These are phyloP conservation scores for Sporobolomyces pararoseus DNA, from an alignment of 768 basidiomycete species.

Conservation along the genomic window DNA sequence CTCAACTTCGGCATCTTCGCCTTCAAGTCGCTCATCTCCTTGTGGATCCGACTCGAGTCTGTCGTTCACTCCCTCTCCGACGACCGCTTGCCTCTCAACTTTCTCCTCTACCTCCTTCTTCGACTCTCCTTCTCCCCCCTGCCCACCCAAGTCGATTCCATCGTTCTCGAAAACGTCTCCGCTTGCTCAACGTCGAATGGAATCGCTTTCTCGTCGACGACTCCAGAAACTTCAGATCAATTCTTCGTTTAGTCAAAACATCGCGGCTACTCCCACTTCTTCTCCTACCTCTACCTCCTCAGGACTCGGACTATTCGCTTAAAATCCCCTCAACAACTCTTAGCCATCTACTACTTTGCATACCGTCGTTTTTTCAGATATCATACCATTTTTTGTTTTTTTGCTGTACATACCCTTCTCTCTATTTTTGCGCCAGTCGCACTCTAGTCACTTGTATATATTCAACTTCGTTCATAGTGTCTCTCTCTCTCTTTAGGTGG, in stretches of 20 bases:
- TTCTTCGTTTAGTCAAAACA: not conserved
- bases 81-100: slow-evolving; percentile 13
- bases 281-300: slow-evolving; percentile 6
- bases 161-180: slow-evolving; percentile 15
- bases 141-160: not conserved
- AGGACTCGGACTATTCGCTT: slow-evolving; percentile 13
- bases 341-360: too few species aligned
- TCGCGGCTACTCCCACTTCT: not conserved
- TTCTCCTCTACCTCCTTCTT: slow-evolving; percentile 25
- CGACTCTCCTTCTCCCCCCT: slow-evolving; percentile 8
- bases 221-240: slow-evolving; percentile 7
- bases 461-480: not conserved
- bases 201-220: slow-evolving; percentile 18
- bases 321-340: too few species aligned
- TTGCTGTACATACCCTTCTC: slow-evolving; percentile 4
- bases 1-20: slow-evolving; percentile 3
- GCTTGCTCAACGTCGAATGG: slow-evolving; percentile 24
- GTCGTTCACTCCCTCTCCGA: slow-evolving; percentile 7
- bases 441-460: not conserved
- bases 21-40: slow-evolving; percentile 10
- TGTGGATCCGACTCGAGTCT: slow-evolving; percentile 17
- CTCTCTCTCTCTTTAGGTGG: not conserved
- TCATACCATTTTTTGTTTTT: not conserved
- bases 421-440: not conserved
- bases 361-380: too few species aligned